Evolutionary conservation across 345 rosid species (phyloP), one percentile per base, ranked within the genome.

Genomic region (Geranium brycei): DNA sequence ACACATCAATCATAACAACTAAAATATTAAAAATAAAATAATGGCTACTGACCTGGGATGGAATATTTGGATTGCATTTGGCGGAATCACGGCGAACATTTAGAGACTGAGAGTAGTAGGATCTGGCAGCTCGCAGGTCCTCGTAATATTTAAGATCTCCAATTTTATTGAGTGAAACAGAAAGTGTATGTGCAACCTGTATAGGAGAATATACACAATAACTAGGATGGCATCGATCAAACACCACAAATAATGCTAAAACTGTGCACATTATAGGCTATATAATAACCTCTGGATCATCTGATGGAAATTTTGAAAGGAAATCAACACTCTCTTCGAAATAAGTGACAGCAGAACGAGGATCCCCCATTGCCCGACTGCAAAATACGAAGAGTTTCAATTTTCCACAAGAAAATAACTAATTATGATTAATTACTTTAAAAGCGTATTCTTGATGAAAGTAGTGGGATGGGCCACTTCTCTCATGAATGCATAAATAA

Each of bases 131-230:
- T 81, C 81, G 78, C 71, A 93, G 78, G 57, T 90, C 91, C 73
- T 69, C 95, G 73, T 93, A 93, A 59, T 93, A 93, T 73, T 93
- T 90, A 51, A 93, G 87, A 77, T 93, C 99, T 51, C 99, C 99
- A 64, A 93, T 81, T 81, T 90, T 93, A 72, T 93, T 93, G 65
- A 88, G 95, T 38, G 97, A 93, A 69, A 93, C 97, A 71, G 97
- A 90, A 62, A 88, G 95, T 4, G 97, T 87, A 76, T 93, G 97
- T 19, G 82, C 81, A 31, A 88, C 78, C 97, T 90, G 91, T 64
- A 62, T 31, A 73, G 66, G 62, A 66, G 65, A 23, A 31, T 58
- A 60, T 15, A 2, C 4, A 32, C 31, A 69, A 31, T 32, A 56
- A 51, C 66, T 19, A 67, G 59, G 58, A 17, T 13, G 5, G 23